Base-by-base conservation (phyloP, 177 flowering plant genomes). In the Vitis hybrid region DNA sequence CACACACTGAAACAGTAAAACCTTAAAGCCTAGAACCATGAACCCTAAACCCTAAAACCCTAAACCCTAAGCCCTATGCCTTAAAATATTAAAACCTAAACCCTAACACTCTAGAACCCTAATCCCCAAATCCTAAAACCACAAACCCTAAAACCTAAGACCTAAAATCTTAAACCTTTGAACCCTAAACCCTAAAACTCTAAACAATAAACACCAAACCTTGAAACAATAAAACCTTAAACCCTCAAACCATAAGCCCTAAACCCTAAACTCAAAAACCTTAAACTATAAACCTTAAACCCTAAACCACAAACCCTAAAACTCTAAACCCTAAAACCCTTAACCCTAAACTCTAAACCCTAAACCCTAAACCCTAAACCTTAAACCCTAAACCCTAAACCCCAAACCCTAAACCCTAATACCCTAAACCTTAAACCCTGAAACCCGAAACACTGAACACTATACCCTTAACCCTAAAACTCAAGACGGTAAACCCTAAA, bases 41-140 rank as follows among this genome's bases (percentile, higher is more conserved):
- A 60, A 60, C 63, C 63, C 63, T 60, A 60, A 60, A 60, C 63
- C 63, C 63, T 60, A 60, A 60, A 55, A 55, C 13, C 13, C 58
- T 15, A 11, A 11, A 55, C 13, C 13, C 58, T 15, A 11, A 1
- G 24, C 30, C 30, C 63, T 24, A 20, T 1, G 24, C 30, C 21
- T 21, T 1, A 21, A 21, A 21, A 21, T 21, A 21, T 21, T 21
- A 21, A 21, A 21, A 21, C 21, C 21, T 21, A 21, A 21, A 21
- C 21, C 1, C 21, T 21, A 21, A 21, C 21, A 21, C 21, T 21
- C 21, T 21, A 21, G 21, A 21, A 21, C 21, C 21, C 21, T 21
- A 21, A 21, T 21, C 21, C 20, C 21, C 21, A 21, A 21, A 21
- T 21, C 21, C 21, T 21, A 21, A 21, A 21, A 21, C 21, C 21